Evolutionary conservation across 73 alveolate genomes (phyloP).

Genomic region (Uronychia binucleata): DNA sequence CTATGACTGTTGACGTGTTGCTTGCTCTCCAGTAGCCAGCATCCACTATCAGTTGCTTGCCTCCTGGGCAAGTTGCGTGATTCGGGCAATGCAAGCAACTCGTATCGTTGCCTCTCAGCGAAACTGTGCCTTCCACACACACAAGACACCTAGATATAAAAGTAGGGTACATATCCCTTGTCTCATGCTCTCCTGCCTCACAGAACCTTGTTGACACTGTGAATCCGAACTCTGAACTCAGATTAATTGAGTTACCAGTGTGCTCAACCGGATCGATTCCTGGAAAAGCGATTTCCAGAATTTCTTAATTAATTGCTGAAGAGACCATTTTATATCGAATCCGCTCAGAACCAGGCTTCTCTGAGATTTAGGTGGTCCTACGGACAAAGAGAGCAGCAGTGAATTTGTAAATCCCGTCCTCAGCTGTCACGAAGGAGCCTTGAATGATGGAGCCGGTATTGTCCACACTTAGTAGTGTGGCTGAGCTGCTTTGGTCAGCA

Average conservation of each 20-base stretch:
- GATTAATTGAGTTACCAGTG: background rate
- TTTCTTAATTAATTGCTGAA: background rate
- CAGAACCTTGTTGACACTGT: background rate
- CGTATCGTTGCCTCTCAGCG: too few relatives aligned
- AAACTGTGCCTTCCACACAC: too few relatives aligned
- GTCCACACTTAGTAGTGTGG: background rate
- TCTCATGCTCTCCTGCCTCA: background rate
- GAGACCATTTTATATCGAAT: background rate
- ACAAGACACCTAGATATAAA: too few relatives aligned
- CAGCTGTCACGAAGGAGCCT: background rate
- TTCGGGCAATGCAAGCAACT: slow-evolving; percentile 36
- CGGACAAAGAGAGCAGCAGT: background rate
- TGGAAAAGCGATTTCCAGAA: background rate
- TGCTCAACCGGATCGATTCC: background rate
- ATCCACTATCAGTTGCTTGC: slow-evolving; percentile 25
- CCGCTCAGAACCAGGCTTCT: background rate
- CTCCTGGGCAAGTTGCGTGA: slow-evolving; percentile 55
- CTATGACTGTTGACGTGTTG: background rate
- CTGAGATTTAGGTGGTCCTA: background rate
- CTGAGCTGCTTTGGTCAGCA: background rate
- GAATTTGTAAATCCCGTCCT: background rate
- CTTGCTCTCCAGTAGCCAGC: slow-evolving; percentile 58
- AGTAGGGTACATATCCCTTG: too few relatives aligned
- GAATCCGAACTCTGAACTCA: background rate
- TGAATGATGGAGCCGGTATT: background rate